phyloP scores from a whole-genome alignment of 768 basidiomycete genomes.

The Lentinula aciculospora region DNA sequence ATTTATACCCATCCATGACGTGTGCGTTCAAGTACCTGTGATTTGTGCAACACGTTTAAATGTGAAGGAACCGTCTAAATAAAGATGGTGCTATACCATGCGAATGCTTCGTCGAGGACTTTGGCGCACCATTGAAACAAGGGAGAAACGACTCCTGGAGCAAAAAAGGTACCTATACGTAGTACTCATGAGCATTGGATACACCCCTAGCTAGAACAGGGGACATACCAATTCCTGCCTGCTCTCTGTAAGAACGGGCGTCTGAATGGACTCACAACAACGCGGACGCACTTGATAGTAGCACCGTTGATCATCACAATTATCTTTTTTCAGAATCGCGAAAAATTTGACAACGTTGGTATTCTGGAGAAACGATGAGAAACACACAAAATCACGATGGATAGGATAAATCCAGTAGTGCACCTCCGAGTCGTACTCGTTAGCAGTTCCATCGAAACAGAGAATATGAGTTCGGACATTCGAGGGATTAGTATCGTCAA shows the following conservation, averaged over 20 bases:
- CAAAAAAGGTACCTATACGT: conserved; percentile 50
- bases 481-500: conserved; percentile 9
- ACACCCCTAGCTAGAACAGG: no score
- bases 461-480: conserved; percentile 46
- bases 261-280: not conserved
- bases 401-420: not conserved
- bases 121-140: conserved; percentile 53
- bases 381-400: not conserved
- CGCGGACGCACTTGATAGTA: conserved; percentile 6
- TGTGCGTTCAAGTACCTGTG: conserved; percentile 43
- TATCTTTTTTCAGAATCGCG: conserved; percentile 23
- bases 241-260: not conserved
- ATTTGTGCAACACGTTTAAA: not conserved
- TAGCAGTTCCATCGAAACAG: conserved; percentile 67
- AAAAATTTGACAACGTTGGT: conserved; percentile 26
- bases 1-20: conserved; percentile 64
- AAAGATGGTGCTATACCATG: conserved; percentile 45
- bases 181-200: no score
- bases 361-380: conserved; percentile 14
- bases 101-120: conserved; percentile 61
- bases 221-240: conserved; percentile 15
- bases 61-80: not conserved
- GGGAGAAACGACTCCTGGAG: conserved; percentile 63
- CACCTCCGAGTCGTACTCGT: conserved; percentile 47
- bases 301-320: conserved; percentile 16